These are phyloP conservation scores for Haplosporangium gracile DNA, from an alignment of 192 early-diverging fungal genomes.

Conservation along the genomic window DNA sequence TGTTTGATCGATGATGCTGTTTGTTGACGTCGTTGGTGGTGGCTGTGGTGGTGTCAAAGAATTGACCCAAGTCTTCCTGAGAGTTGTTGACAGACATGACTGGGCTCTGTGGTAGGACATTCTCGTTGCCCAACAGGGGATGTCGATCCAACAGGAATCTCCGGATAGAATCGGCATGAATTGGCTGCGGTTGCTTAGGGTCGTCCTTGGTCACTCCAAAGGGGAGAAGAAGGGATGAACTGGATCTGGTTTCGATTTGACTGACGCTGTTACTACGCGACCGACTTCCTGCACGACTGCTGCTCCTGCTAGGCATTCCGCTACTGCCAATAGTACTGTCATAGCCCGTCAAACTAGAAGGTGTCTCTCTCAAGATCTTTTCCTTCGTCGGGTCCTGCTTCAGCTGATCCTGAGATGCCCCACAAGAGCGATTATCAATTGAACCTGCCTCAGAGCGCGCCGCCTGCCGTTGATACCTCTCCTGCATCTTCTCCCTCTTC, in stretches of 20 bases:
- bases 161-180: not conserved
- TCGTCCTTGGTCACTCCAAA: conserved; percentile 1
- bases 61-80: not conserved
- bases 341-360: not conserved
- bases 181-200: not conserved
- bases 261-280: not conserved
- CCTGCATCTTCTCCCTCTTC: conserved; percentile 15
- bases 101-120: not conserved
- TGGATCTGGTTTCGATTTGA: not conserved
- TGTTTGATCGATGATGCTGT: not conserved
- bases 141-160: not conserved
- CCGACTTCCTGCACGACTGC: not conserved
- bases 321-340: not conserved
- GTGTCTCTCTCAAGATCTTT: not conserved
- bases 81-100: not conserved
- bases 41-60: not conserved
- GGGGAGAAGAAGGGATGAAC: not conserved
- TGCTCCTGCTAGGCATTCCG: not conserved
- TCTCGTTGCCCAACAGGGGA: not conserved
- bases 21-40: not conserved
- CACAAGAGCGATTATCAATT: not conserved
- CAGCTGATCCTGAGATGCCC: not conserved
- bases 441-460: not conserved
- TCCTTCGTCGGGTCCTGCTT: not conserved
- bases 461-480: not conserved